Percentiles rank a stretch among this genome's conserved stretches.
Evolutionary conservation across 139 green algal species (phyloP).

Genomic region (Chlorella vulgaris): DNA sequence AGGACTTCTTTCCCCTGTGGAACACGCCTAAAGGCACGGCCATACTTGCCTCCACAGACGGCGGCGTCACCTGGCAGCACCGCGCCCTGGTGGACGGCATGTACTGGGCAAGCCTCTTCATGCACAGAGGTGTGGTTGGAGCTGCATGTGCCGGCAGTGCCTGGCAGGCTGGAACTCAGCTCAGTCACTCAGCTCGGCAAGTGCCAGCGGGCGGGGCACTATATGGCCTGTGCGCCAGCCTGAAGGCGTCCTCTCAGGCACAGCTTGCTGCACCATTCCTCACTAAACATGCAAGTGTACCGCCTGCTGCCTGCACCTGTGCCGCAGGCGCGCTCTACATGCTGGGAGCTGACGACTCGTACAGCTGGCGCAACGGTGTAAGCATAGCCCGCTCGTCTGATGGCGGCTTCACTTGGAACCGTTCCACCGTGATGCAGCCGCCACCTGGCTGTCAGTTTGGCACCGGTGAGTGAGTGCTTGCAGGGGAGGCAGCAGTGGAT

Average conservation of each 20-base stretch:
- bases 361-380: not conserved
- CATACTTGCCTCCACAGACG: not conserved
- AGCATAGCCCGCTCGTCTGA: slow-evolving; percentile 6
- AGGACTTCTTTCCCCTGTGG: slow-evolving; percentile 18
- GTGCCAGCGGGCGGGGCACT: too few relatives aligned
- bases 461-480: slow-evolving; percentile 10
- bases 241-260: too few relatives aligned
- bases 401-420: slow-evolving; percentile 22
- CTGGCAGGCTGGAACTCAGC: not conserved
- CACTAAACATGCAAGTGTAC: not conserved
- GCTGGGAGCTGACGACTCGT: slow-evolving; percentile 4
- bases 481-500: not conserved
- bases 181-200: too few relatives aligned
- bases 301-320: not conserved
- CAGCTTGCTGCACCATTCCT: too few relatives aligned
- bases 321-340: slow-evolving; percentile 3
- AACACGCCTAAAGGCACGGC: not conserved
- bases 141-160: too few relatives aligned
- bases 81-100: not conserved
- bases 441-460: not conserved
- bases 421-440: not conserved
- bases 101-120: slow-evolving; percentile 29
- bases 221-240: too few relatives aligned
- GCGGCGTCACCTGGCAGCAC: slow-evolving; percentile 1
- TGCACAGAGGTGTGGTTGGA: not conserved